These are phyloP conservation scores for Cajanus cajan DNA, from an alignment of 306 rosid genomes.

Conservation along the genomic window DNA sequence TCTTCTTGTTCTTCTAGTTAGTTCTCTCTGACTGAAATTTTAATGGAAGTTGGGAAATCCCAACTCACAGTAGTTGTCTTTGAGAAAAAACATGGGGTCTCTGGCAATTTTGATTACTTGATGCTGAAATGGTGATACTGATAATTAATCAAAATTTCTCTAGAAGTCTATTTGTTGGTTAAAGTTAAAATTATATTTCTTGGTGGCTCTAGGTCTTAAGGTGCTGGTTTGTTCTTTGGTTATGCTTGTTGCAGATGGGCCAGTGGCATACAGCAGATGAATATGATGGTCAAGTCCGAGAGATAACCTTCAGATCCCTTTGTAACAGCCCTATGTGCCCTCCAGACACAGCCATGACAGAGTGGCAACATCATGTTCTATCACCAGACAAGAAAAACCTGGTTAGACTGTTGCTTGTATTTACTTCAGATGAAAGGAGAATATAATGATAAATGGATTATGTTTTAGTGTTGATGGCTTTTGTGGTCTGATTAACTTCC, in stretches of 20 bases:
- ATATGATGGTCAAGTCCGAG: conserved; percentile 94
- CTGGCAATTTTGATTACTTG: not conserved
- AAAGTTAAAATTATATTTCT: not conserved
- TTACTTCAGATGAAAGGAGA: not conserved
- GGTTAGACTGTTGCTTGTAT: conserved; percentile 49
- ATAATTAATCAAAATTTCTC: not conserved
- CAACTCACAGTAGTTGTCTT: not conserved
- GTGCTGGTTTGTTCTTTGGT: conserved; percentile 21
- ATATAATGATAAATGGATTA: conserved; percentile 5
- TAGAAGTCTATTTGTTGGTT: conserved; percentile 8
- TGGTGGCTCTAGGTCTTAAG: conserved; percentile 15
- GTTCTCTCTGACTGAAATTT: not conserved
- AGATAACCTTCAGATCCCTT: conserved; percentile 80
- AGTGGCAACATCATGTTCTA: conserved; percentile 81
- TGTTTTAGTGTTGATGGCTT: not conserved
- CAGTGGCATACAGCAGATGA: conserved; percentile 94
- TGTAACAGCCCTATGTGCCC: conserved; percentile 99
- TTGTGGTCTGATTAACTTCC: conserved; percentile 5
- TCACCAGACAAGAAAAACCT: conserved; percentile 71
- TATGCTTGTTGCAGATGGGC: conserved; percentile 70
- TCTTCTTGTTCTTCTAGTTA: not conserved
- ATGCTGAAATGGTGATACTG: not conserved
- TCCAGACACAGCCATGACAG: conserved; percentile 99
- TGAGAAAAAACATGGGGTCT: conserved; percentile 1
- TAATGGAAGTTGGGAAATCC: not conserved